Evolutionary conservation across 805 yeast species (phyloP), one percentile per base, ranked within the genome.

Genomic region (Diddensiella caesifluorescens): DNA sequence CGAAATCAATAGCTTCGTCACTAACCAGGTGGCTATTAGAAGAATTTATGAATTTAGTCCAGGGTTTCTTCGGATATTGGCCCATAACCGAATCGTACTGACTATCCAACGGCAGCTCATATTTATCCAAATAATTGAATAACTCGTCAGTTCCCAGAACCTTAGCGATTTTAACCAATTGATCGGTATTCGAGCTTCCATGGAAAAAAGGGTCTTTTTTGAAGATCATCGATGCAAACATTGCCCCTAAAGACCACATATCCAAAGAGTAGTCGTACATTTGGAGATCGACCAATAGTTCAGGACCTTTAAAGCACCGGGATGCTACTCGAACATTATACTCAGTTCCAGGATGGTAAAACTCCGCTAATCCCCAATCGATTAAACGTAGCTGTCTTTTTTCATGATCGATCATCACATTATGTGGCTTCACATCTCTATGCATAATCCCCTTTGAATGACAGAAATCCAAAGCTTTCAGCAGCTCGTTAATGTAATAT

Each of bases 401-500:
- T 46, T 72, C 67, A 42, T 85, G 95, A 62, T 89, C 96, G 52
- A 89, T 89, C 95, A 89, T 89, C 49, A 89, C 84, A 62, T 89
- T 89, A 56, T 89, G 95, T 7, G 97, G 97, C 63, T 89, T 89
- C 42, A 89, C 95, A 63, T 89, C 97, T 60, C 97, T 73, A 59
- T 89, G 97, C 79, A 89, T 88, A 47, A 89, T 86, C 18, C 97
- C 97, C 87, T 83, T 83, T 9, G 95, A 84, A 64, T 89, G 97
- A 29, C 89, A 80, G 61, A 76, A 89, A 59, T 89, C 95, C 52
- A 89, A 70, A 9, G 96, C 96, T 53, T 61, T 79, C 48, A 89
- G 70, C 42, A 88, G 68, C 62, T 86, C 86, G 48, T 75, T 77
- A 73, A 88, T 83, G 61, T 89, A 88, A 67, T 71, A 86, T 52